Evolutionary conservation across 2,329 filamentous ascomycete genomes (phyloP), one percentile per base, ranked within the genome.

Genomic region (Paracorniculantispora psalliotae): DNA sequence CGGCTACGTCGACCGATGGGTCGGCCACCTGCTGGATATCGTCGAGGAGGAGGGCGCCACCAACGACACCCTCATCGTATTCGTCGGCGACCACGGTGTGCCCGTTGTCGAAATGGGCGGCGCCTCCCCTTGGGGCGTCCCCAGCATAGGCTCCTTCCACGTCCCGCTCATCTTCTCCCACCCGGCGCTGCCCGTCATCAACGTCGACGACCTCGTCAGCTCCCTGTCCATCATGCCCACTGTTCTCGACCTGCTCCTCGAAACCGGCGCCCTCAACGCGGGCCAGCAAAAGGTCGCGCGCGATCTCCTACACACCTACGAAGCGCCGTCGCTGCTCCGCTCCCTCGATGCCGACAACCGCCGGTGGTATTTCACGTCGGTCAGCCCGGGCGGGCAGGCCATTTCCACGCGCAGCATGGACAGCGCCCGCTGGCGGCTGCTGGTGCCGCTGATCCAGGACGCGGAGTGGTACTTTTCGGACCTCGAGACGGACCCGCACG

Each of bases 251-350:
- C 64, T 73, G 0, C 69, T 73, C 35, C 60, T 70, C 35, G 68
- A 71, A 51, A 71, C 68, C 9, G 67, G 65, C 10, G 72, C 68
- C 13, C 68, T 73, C 43, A 65, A 65, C 48, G 49, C 62, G 4
- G 63, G 63, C 41, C 67, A 68, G 21, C 63, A 59, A 15, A 51
- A 57, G 7, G 66, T 67, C 10, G 69, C 68, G 0, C 62, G 60
- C 3, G 69, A 72, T 41, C 66, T 73, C 13, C 47, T 67, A 0
- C 59, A 65, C 25, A 68, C 68, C 53, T 73, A 72, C 53, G 71
- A 73, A 48, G 71, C 71, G 5, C 69, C 72, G 43, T 72, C 70
- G 6, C 64, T 73, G 13, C 65, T 73, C 26, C 70, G 71, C 6
- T 64, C 67, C 0, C 64, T 68, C 21, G 63, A 61, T 26, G 9